Base-by-base conservation (phyloP, 805 yeast genomes). In the Candida easanensis region DNA sequence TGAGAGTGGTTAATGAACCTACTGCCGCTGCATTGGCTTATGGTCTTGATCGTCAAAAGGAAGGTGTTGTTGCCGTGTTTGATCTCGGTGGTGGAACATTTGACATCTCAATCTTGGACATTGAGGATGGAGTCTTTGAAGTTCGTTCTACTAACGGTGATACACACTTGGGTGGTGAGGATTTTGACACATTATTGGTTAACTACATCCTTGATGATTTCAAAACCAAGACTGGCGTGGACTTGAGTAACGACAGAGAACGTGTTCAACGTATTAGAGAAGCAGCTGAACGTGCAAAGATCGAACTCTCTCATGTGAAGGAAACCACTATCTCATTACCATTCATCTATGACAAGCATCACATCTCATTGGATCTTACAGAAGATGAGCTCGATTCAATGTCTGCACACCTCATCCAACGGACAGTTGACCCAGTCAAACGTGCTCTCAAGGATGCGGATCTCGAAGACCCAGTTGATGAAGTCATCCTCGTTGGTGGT, bases 41-140 rank as follows among this genome's bases (percentile, higher is more conserved):
- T 60, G 93, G 93, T 36, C 67, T 84, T 22, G 85, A 82, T 52
- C 71, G 74, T 54, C 69, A 72, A 41, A 65, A 63, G 34, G 58
- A 53, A n/a, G 55, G 55, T 15, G 53, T 70, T 19, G 63, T 71
- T 35, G 77, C 77, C 3, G 77, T 71, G 18, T 85, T 82, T 56
- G 95, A 85, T 65, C 73, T 85, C 48, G 95, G 95, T 51, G 95
- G 95, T 44, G 95, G 95, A 42, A 85, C 95, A 22, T 85, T 85
- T 62, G 95, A 85, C 65, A 84, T 85, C 22, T 84, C 91, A 9
- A 73, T 85, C 41, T 66, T 85, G 48, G 88, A 85, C 51, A 84
- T 85, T 46, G 91, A 83, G 53, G 86, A 79, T 51, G 88, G 89
- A 45, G 87, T 85, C 9, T 84, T 85, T 61, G 90, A 84, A 63